Evolutionary conservation across 805 yeast species (phyloP).

Genomic region (Candida boleticola): DNA sequence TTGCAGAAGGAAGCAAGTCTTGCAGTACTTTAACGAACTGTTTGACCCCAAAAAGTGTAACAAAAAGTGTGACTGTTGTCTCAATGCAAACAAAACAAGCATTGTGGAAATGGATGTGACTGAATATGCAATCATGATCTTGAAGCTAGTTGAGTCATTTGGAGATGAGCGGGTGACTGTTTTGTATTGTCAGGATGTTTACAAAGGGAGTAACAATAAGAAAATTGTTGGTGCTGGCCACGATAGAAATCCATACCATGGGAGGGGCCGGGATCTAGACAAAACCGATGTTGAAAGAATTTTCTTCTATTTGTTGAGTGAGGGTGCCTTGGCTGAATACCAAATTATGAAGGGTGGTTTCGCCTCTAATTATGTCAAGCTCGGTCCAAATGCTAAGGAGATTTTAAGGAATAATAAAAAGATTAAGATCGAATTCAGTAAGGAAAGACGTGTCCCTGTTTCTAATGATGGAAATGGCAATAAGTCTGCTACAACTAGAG

Average conservation of each 20-base stretch:
- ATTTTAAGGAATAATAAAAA: conserved; percentile 45
- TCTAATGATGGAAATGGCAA: background rate
- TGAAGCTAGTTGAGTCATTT: conserved; percentile 55
- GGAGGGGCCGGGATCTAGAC: conserved; percentile 63
- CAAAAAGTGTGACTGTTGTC: conserved; percentile 85
- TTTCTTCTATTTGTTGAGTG: conserved; percentile 71
- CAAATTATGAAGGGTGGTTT: conserved; percentile 74
- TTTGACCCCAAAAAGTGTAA: conserved; percentile 67
- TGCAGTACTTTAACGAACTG: conserved; percentile 85
- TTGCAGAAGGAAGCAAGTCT: conserved; percentile 84
- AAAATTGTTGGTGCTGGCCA: conserved; percentile 65
- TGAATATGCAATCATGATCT: conserved; percentile 53
- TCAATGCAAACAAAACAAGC: conserved; percentile 30
- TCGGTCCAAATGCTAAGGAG: conserved; percentile 54
- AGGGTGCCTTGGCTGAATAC: conserved; percentile 66
- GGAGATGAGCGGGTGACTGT: conserved; percentile 66
- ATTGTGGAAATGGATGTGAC: conserved; percentile 68
- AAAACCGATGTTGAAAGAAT: conserved; percentile 77
- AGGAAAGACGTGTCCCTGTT: conserved; percentile 14
- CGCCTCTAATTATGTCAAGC: conserved; percentile 69
- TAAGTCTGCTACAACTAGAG: background rate
- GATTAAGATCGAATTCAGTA: conserved; percentile 53
- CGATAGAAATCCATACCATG: conserved; percentile 59
- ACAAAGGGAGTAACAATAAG: conserved; percentile 66
- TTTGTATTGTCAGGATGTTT: conserved; percentile 78